Base-by-base conservation (phyloP, 2,329 filamentous ascomycete genomes). In the Neofusicoccum laricinum region DNA sequence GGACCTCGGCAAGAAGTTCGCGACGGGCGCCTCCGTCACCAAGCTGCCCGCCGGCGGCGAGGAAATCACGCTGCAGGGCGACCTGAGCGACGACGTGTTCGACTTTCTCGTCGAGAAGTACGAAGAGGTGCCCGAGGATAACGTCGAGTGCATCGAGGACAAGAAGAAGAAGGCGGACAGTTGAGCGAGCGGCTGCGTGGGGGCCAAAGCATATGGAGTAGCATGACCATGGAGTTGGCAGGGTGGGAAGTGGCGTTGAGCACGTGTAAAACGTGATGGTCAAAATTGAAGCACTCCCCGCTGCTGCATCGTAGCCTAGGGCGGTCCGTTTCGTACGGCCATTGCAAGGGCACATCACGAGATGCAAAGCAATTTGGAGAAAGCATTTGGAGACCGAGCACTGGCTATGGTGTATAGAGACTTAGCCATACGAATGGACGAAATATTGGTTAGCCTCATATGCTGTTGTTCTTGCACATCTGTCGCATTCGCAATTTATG, bases 1-100 rank as follows among this genome's bases (percentile, higher is more conserved):
- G 83, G 95, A 98, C 73, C 89, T 98, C 70, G 95, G 95, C 67
- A 99, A 98, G 86, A 98, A 97, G 80, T 98, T 99, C 75, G 95
- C 95, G 34, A 98, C 95, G 10, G 95, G 95, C 0, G 90, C 89
- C 15, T 93, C 90, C 49, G 95, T 99, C 49, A 98, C 94, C 8
- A 97, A 97, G 81, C 86, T 90, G 1, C 86, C 92, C 0, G 88
- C 88, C 63, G 92, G 92, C 21, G 91, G 91, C 17, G 95, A 99
- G 79, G 95, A 98, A 80, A 98, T 99, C 75, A 96, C 96, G 4
- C 92, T 99, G 19, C 95, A 99, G 80, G 95, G 95, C 38, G 95
- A 99, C 80, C 88, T 99, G 67, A 96, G 93, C 76, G 91, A 95
- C 72, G 95, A 99, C 80, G 89, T 99, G 68, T 86, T 91, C 73